These are phyloP conservation scores for Tilletia setariae DNA, from an alignment of 1,284 basidiomycete species.

Conservation along the genomic window DNA sequence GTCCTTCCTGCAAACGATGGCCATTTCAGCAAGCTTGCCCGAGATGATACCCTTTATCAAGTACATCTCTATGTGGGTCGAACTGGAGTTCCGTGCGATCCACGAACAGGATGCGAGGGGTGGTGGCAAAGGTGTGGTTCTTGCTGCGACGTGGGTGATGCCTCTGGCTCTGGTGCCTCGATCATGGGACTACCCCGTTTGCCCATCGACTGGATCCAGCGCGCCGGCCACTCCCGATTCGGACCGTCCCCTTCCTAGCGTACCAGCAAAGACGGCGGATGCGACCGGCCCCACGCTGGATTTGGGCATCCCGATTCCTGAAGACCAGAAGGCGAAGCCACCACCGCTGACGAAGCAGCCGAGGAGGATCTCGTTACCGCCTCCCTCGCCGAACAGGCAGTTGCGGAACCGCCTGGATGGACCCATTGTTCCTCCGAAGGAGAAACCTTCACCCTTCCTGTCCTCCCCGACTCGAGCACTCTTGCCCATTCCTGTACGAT, in stretches of 20 bases:
- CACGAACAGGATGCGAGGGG: slow-evolving; percentile 31
- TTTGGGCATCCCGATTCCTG: background rate
- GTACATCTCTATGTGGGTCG: slow-evolving; percentile 45
- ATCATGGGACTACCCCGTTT: slow-evolving; percentile 26
- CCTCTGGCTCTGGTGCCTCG: slow-evolving; percentile 35
- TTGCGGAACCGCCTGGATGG: slow-evolving; percentile 5
- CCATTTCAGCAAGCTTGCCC: slow-evolving; percentile 38
- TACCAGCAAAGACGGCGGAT: background rate
- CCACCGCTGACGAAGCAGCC: background rate
- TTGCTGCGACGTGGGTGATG: slow-evolving; percentile 46
- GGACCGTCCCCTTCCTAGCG: too few relatives aligned
- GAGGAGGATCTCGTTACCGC: background rate
- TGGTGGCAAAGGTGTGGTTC: slow-evolving; percentile 35
- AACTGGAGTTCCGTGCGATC: slow-evolving; percentile 47
- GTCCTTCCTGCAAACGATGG: slow-evolving; percentile 44
- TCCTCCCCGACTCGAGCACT: background rate
- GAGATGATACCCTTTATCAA: slow-evolving; percentile 46
- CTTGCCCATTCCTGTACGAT: background rate
- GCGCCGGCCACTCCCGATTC: too few relatives aligned
- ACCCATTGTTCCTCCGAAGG: background rate
- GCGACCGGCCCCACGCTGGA: background rate
- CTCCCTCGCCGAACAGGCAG: background rate
- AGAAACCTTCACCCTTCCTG: background rate
- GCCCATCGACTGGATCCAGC: background rate
- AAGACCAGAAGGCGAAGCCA: background rate